Evolutionary conservation across 2,329 filamentous ascomycete species (phyloP), one percentile per base, ranked within the genome.

Genomic region (Hypoxylon sp.): DNA sequence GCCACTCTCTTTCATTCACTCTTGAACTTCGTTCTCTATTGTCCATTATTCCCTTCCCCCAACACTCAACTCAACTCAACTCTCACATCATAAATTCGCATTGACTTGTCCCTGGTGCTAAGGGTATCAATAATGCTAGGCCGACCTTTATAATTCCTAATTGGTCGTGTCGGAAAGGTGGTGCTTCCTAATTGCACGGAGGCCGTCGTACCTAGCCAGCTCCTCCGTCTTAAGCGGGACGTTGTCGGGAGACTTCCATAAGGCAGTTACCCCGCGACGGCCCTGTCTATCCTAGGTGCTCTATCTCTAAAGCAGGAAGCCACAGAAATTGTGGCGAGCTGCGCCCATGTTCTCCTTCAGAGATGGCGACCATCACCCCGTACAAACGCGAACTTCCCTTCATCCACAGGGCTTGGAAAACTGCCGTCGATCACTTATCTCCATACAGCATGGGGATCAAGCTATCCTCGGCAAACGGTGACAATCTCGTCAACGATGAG

Each of bases 331-430:
- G 74, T 77, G 75, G 75, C 75, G 69, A 70, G 67, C 70, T 75
- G 75, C 75, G 75, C 75, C 72, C 73, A 79, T 80, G 78, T 77
- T 72, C 74, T 71, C 72, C 72, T 76, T 76, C 75, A 75, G 75
- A 75, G 78, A 87, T 87, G 85, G 83, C 83, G 75, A 78, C 80
- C 73, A 79, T 80, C 74, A 80, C 77, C 75, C 79, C 80, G 69
- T 83, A 80, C 74, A 81, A 81, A 78, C 82, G 83, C 79, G 82
- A 80, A 72, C 79, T 84, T 62, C 85, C 86, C 66, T 88, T 85
- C 76, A 82, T 87, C 65, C 84, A 86, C 71, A 83, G 85, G 75
- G 86, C 84, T 75, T 87, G 83, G 84, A 80, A 83, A 68, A 81
- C 79, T 67, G 82, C 81, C 51, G 78, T 85, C 75, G 82, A 82